A percentile compares a stretch with the other conserved stretches of the same genome.
Conservation (phyloP, 2,329 filamentous ascomycete species). For the Aspergillus sp. region DNA sequence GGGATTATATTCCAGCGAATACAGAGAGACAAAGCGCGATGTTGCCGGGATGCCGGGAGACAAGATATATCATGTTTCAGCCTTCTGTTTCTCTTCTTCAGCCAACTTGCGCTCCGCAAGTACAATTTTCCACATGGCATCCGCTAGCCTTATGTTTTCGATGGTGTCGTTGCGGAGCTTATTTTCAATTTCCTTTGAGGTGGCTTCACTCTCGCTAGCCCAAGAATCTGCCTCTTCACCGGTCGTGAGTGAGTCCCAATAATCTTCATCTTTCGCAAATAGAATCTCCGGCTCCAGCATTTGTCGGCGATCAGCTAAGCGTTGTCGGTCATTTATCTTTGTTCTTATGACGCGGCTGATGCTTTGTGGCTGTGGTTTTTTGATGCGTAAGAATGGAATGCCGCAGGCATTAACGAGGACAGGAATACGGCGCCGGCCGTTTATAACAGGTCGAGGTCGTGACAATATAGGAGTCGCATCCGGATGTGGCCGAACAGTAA, state of each 20-base stretch:
- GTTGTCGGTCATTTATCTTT: slow-evolving; percentile 37
- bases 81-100: slow-evolving; percentile 22
- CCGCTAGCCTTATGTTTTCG: slow-evolving; percentile 29
- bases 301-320: slow-evolving; percentile 33
- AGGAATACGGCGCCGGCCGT: slow-evolving; percentile 41
- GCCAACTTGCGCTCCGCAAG: slow-evolving; percentile 39
- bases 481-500: slow-evolving; percentile 33
- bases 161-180: slow-evolving; percentile 28
- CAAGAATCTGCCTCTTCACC: slow-evolving; percentile 24
- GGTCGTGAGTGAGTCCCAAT: slow-evolving; percentile 39
- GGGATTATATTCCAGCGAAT: not conserved
- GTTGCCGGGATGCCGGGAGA: not conserved
- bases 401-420: slow-evolving; percentile 43
- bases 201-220: slow-evolving; percentile 20
- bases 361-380: slow-evolving; percentile 44
- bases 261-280: slow-evolving; percentile 42
- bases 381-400: slow-evolving; percentile 45
- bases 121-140: slow-evolving; percentile 42
- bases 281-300: slow-evolving; percentile 29
- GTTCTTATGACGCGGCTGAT: slow-evolving; percentile 38
- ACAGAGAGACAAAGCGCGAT: not conserved
- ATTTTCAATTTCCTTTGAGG: slow-evolving; percentile 22
- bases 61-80: not conserved
- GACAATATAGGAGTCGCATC: slow-evolving; percentile 34
- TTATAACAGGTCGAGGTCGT: slow-evolving; percentile 35